Base-by-base conservation (phyloP, 192 early-diverging fungal genomes). In the Entophlyctis luteolus region DNA sequence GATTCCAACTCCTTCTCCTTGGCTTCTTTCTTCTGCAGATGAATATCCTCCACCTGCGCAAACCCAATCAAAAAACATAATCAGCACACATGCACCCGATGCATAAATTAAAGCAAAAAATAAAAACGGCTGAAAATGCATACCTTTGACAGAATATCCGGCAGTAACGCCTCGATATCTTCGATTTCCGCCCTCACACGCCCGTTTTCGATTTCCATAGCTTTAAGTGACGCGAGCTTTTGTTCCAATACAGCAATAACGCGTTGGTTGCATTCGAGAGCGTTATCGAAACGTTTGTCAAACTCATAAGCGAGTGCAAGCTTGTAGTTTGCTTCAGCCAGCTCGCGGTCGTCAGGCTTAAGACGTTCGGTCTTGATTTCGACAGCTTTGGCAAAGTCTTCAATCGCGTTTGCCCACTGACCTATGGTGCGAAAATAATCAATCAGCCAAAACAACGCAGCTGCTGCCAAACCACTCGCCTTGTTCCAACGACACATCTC, bases 401-500 rank as follows among this genome's bases (percentile, higher is more conserved):
- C 68, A 16, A 86, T 71, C 1, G 88, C 88, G 62, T 86, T 81
- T 49, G 85, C 81, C 76, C 88, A 88, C 70, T 85, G 86, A 50
- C 86, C 88, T 77, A 67, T 53, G 46, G 36, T 3, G 6, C 8
- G n/a, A 62, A 29, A 62, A 31, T 28, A 45, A 38, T 0, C 20
- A 23, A 63, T 32, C 16, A 12, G 6, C 58, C 23, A n/a, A 53
- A 1, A 53, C 27, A n/a, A 34, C 32, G 25, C 8, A 42, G n/a
- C 39, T 12, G 10, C 8, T 42, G n/a, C 39, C 8, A 12, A 42
- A 12, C 8, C 39, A 1, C 69, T 75, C 84, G 80, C 89, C 91
- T 6, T 86, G 86, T 73, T 96, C 93, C 57, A 96, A 75, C 4
- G 89, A 93, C 4, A 96, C 85, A 70, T 96, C 93, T 35, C 93